A percentile compares a stretch with the other conserved stretches of the same genome.
Evolutionary conservation across 148 eudicot genomes (phyloP).

Genomic region (Camellia lanceoleosa): DNA sequence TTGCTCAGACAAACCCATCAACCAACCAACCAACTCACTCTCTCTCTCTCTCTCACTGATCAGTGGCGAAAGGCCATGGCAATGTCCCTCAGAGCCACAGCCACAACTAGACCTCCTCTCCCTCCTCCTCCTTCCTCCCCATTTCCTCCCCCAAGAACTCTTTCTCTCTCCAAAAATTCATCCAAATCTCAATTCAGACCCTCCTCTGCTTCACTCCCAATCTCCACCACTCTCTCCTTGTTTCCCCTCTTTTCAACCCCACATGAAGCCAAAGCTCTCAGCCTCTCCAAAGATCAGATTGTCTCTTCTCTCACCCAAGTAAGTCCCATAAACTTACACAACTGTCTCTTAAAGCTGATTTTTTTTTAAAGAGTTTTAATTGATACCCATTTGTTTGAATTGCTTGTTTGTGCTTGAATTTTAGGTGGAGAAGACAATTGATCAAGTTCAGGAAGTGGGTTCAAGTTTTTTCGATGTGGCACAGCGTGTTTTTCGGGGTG

Average conservation of each 20-base stretch:
- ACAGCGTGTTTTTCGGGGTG: constrained; percentile 42
- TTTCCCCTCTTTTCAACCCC: constrained; percentile 54
- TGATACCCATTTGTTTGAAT: constrained; percentile 6
- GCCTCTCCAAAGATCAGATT: constrained; percentile 70
- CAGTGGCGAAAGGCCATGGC: constrained; percentile 32
- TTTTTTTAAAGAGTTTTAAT: background rate
- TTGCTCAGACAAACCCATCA: background rate
- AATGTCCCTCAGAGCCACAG: constrained; percentile 65
- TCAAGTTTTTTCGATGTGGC: constrained; percentile 48
- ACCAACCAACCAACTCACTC: background rate
- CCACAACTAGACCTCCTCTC: constrained; percentile 46
- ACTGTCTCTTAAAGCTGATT: too few species aligned
- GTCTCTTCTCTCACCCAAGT: constrained; percentile 91
- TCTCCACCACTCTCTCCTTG: constrained; percentile 57
- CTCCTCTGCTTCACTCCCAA: constrained; percentile 34
- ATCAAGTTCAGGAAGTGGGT: constrained; percentile 74
- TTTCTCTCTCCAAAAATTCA: constrained; percentile 22
- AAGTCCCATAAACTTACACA: background rate
- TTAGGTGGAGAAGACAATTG: constrained; percentile 82
- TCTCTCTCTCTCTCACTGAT: background rate
- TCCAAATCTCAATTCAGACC: constrained; percentile 32
- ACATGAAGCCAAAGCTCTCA: constrained; percentile 54
- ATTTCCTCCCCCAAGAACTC: constrained; percentile 30
- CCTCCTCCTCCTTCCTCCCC: constrained; percentile 29
- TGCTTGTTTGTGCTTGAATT: constrained; percentile 6